Percentiles rank a stretch among this genome's conserved stretches.
Evolutionary conservation across 2,329 filamentous ascomycete species (phyloP).

Genomic region (Alternaria viburni): DNA sequence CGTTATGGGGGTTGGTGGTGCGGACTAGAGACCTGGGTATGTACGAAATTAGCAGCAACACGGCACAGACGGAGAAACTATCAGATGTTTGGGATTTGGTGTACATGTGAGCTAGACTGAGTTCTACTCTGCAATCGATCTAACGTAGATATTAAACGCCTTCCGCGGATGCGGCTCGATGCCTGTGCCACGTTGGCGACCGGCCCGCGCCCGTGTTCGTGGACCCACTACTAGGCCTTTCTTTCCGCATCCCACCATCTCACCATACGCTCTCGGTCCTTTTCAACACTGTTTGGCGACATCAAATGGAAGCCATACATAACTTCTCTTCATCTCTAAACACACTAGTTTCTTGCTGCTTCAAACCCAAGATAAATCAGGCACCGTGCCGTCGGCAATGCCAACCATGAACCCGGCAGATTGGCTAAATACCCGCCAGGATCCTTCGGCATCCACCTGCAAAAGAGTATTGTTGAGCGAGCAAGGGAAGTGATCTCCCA

Average conservation of each 20-base stretch:
- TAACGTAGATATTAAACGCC: not conserved
- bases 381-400: not conserved
- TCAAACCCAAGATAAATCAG: not conserved
- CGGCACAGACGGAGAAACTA: not conserved
- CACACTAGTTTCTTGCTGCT: not conserved
- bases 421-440: not conserved
- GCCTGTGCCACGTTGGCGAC: not conserved
- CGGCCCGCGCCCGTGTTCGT: not conserved
- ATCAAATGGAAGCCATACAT: too few species aligned
- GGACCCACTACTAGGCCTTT: not conserved
- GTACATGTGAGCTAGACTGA: not conserved
- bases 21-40: conserved; percentile 28
- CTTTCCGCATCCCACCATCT: not conserved
- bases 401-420: not conserved
- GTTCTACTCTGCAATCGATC: not conserved
- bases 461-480: not conserved
- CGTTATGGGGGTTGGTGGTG: conserved; percentile 70
- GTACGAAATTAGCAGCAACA: not conserved
- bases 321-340: not conserved
- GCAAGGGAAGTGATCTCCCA: not conserved
- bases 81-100: not conserved
- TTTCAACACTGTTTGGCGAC: not conserved
- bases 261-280: not conserved
- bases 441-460: not conserved
- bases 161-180: not conserved